Evolutionary conservation across 2,329 filamentous ascomycete genomes (phyloP), one percentile per base, ranked within the genome.

Genomic region (Saccharata proteae): DNA sequence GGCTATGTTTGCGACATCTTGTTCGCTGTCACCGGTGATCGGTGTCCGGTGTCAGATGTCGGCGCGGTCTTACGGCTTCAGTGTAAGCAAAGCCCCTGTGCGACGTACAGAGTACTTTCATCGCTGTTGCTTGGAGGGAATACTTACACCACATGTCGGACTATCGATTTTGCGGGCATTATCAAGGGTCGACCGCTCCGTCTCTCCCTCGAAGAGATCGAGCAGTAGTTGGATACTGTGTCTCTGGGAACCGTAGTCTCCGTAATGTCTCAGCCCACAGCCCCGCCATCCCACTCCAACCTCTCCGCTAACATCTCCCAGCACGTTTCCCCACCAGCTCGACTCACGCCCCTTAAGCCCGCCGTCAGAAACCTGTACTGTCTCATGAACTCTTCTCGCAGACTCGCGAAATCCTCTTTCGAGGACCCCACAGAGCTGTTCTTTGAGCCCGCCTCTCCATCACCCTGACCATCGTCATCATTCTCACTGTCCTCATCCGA

Each of bases 261-360:
- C 25, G 14, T 10, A 26, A 10, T 14, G 25, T 29, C 26, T 16
- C 26, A 16, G 16, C 13, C 10, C 8, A 21, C 37, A n/a, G n/a
- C n/a, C n/a, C n/a, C n/a, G n/a, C n/a, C 40, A 30, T 47, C 58
- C 46, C 64, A 65, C 43, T 86, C 79, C 26, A 93, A 54, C 61
- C 79, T 80, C 52, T 93, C 83, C 1, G 80, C 83, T 38, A 93
- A 51, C 37, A 80, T 73, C 54, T 90, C 82, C 80, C 85, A 88
- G 49, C 77, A 69, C 47, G 46, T 66, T 56, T 82, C 74, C 16
- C 74, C 74, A 28, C 80, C 77, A 19, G 77, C 80, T 43, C 85
- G 69, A 29, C 82, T 77, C 7, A 90, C 72, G 7, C 79, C 78
- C 32, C 77, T 71, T 40, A 94, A 50, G 0, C 81, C 84, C 29